phyloP scores from a whole-genome alignment of 2,329 filamentous ascomycete species.

The Stagonosporopsis cucurbitacearum region DNA sequence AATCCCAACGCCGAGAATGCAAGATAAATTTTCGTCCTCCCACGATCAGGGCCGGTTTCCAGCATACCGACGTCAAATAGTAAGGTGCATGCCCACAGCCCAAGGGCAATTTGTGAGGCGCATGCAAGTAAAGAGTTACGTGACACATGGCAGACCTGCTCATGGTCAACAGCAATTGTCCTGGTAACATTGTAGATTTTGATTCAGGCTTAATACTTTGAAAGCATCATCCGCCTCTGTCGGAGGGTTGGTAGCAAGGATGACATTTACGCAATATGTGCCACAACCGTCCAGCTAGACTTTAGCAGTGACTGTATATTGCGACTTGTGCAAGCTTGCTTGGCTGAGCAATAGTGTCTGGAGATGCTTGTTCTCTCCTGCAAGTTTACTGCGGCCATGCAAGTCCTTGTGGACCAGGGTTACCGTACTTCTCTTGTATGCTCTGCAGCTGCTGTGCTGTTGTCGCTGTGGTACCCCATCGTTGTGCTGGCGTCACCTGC shows the following conservation, averaged over 20 bases:
- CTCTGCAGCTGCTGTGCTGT: constrained; percentile 40
- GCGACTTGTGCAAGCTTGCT: neutral
- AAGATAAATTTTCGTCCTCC: too few relatives aligned
- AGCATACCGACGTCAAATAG: neutral
- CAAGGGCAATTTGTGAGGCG: neutral
- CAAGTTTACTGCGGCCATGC: constrained; percentile 14
- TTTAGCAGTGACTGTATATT: neutral
- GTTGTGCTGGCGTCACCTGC: constrained; percentile 21
- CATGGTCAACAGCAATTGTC: neutral
- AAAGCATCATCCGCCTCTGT: neutral
- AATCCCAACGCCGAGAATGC: neutral
- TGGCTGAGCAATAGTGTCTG: neutral
- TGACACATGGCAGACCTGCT: neutral
- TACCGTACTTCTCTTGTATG: constrained; percentile 43
- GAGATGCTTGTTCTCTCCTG: neutral
- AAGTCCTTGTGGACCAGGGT: constrained; percentile 12
- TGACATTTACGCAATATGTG: neutral
- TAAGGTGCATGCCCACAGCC: neutral
- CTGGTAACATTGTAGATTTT: neutral
- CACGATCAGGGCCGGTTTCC: neutral
- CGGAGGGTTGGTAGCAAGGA: neutral
- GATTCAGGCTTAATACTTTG: neutral
- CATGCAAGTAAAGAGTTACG: neutral
- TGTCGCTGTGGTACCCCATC: constrained; percentile 35
- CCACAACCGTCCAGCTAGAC: neutral